Evolutionary conservation across 1,139 yeast species (phyloP).

Genomic region (Eremothecium cymbalariae): DNA sequence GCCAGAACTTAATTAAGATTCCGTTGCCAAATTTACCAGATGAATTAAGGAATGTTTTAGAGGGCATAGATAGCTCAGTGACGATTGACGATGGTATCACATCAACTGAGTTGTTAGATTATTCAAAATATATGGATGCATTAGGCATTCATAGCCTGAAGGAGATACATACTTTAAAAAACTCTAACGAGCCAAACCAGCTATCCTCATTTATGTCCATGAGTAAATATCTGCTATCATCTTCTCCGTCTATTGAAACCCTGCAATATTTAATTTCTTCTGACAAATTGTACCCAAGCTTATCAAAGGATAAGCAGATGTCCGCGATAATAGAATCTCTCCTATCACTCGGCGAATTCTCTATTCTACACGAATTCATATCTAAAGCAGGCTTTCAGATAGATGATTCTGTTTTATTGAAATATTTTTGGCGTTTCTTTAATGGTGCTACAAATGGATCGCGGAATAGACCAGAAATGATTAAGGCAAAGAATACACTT

Average conservation of each 20-base stretch:
- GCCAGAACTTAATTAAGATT: slow-evolving; percentile 11
- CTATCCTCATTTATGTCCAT: slow-evolving; percentile 20
- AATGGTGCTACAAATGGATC: slow-evolving; percentile 45
- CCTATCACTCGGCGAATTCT: slow-evolving; percentile 21
- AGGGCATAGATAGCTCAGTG: slow-evolving; percentile 12
- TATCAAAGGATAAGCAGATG: slow-evolving; percentile 13
- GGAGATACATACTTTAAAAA: slow-evolving; percentile 17
- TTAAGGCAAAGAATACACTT: slow-evolving; percentile 38
- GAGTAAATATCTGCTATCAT: slow-evolving; percentile 11
- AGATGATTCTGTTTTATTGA: slow-evolving; percentile 22
- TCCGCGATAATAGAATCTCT: slow-evolving; percentile 21
- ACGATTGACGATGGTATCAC: slow-evolving; percentile 11
- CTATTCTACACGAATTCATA: slow-evolving; percentile 16
- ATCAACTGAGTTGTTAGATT: slow-evolving; percentile 13
- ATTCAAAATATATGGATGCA: slow-evolving; percentile 14
- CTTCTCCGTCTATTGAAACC: background rate
- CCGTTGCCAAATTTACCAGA: slow-evolving; percentile 7
- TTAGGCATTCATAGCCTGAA: slow-evolving; percentile 14
- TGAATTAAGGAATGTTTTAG: slow-evolving; percentile 13
- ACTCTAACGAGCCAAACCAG: slow-evolving; percentile 21
- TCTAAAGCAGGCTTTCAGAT: slow-evolving; percentile 12
- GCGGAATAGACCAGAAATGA: slow-evolving; percentile 40
- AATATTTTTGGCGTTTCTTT: slow-evolving; percentile 49
- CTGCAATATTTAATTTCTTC: slow-evolving; percentile 9
- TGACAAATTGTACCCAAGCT: slow-evolving; percentile 14